Evolutionary conservation across 192 early-diverging fungal genomes (phyloP).

Genomic region (Gaertneriomyces semiglobifer): DNA sequence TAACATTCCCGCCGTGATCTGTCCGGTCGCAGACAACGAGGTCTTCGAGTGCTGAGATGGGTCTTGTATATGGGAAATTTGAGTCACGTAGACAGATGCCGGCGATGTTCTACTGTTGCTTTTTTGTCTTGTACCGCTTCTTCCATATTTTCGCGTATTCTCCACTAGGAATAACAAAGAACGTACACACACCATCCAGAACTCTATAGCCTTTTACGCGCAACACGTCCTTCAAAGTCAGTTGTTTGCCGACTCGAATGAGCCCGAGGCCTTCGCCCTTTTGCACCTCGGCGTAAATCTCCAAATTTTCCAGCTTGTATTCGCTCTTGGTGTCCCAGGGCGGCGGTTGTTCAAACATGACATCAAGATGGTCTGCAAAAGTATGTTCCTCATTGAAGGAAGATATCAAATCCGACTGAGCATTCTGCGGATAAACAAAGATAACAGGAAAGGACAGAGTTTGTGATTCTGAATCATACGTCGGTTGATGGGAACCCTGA

Average conservation of each 20-base stretch:
- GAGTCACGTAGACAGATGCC: too few species aligned
- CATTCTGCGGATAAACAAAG: conserved; percentile 92
- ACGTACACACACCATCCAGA: conserved; percentile 77
- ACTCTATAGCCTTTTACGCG: conserved; percentile 65
- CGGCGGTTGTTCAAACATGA: conserved; percentile 72
- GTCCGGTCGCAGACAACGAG: too few species aligned
- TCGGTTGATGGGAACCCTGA: conserved; percentile 40
- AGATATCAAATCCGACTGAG: conserved; percentile 84
- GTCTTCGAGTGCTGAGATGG: too few species aligned
- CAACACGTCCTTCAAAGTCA: conserved; percentile 63
- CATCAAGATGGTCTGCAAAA: conserved; percentile 77
- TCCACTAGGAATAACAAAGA: conserved; percentile 77
- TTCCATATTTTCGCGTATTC: conserved; percentile 64
- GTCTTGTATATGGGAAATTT: too few species aligned
- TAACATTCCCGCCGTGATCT: too few species aligned
- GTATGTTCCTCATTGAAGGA: conserved; percentile 78
- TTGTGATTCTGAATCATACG: conserved; percentile 30
- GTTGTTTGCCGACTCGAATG: conserved; percentile 44
- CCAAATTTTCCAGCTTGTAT: conserved; percentile 70
- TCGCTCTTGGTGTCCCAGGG: conserved; percentile 71
- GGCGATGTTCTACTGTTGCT: not conserved
- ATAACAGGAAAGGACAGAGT: conserved; percentile 76
- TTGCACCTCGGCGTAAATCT: conserved; percentile 75
- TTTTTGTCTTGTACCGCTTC: conserved; percentile 45
- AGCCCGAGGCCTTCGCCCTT: conserved; percentile 47